Base-by-base conservation (phyloP, 225 moss, liverwort and hornwort genomes). In the Pseudoscleropodium purum region DNA sequence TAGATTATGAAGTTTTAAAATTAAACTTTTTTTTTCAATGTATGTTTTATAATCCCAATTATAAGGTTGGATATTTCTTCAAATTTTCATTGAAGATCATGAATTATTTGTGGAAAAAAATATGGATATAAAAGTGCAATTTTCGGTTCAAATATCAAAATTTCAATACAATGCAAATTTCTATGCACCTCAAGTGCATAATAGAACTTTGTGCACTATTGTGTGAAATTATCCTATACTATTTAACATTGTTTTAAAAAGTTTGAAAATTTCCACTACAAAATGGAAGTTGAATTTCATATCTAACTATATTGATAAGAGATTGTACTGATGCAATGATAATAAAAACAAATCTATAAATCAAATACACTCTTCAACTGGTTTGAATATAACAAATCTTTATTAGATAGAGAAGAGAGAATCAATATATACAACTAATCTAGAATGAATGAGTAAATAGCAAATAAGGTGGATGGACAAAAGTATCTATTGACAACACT, bases 251-350 rank as follows among this genome's bases (percentile, higher is more conserved):
- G 43, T 73, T 43, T 73, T 5, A 16, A 43, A 4, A 43, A 27
- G 1, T 25, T 39, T 25, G 18, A 39, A 39, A 13, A 25, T 10
- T 41, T 1, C 5, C 8, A 41, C 5, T 0, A 0, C 8, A 25
- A 25, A 70, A 70, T 70, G 4, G 25, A 3, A 41, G 15, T 70
- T 39, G 14, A 25, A 70, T 41, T 70, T 47, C 9, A 47, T 68
- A 51, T 51, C 51, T 13, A 51, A 14, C 15, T 15, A 52, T 52
- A 15, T 52, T 16, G 52, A 52, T 4, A 52, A 52, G 5, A 52
- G 15, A 52, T 4, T 52, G 16, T 16, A 52, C 4, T 51, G 10
- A 10, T 13, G 13, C 13, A 51, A 4, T 51, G 51, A 51, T 4
- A 52, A 15, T 17, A 52, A 4, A 52, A 16, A 52, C 16, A 52